Conservation (phyloP, 331 rosid genomes). For the Quercus tomentella region DNA sequence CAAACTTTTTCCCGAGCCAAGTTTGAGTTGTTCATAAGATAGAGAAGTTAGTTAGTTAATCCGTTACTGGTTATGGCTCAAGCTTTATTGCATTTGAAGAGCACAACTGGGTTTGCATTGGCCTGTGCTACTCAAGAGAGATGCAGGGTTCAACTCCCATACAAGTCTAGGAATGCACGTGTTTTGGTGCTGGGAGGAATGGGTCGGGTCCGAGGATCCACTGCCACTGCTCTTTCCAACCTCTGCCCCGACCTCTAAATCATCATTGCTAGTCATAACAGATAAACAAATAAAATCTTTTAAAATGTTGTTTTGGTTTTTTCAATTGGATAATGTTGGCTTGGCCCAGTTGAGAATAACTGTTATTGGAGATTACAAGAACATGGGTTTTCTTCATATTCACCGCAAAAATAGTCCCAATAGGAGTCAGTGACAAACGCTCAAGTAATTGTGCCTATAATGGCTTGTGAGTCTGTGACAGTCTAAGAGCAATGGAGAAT, state of each 20-base stretch:
- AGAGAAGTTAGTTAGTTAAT: too few species aligned
- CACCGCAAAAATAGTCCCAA: too few species aligned
- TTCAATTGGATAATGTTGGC: too few species aligned
- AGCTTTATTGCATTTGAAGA: neutral
- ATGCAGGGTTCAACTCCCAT: conserved; percentile 38
- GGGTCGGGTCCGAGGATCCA: neutral
- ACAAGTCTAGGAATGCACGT: conserved; percentile 50
- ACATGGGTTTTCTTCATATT: too few species aligned
- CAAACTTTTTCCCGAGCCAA: accelerated
- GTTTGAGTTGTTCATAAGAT: too few species aligned
- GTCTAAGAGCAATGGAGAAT: too few species aligned
- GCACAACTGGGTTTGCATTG: neutral
- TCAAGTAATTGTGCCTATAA: too few species aligned
- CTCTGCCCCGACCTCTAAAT: conserved; percentile 61
- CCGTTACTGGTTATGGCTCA: neutral
- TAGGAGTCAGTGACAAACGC: too few species aligned
- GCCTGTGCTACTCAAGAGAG: neutral
- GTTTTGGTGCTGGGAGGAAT: conserved; percentile 56
- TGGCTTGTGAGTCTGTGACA: too few species aligned
- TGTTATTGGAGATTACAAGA: too few species aligned
- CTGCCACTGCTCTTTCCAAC: conserved; percentile 69
- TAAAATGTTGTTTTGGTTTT: too few species aligned
- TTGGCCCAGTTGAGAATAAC: too few species aligned
- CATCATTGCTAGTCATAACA: conserved; percentile 69
- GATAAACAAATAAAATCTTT: conserved; percentile 19